A percentile compares a stretch with the other conserved stretches of the same genome.
Conservation (phyloP, 768 basidiomycete genomes). For the Leccinum variicolor region DNA sequence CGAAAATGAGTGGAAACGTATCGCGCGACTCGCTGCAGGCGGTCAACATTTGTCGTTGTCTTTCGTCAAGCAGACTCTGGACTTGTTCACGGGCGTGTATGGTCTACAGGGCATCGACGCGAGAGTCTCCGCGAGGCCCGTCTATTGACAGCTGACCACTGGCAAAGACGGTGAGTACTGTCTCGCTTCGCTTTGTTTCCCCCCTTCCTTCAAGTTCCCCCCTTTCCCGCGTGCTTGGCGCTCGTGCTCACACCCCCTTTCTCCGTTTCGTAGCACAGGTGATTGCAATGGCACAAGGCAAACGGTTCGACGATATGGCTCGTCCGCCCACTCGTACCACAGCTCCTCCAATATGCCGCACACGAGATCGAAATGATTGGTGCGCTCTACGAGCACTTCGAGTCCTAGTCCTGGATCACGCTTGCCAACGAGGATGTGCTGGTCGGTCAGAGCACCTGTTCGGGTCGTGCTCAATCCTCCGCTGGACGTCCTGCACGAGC, state of each 20-base stretch:
- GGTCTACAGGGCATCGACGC: slow-evolving; percentile 35
- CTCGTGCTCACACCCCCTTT: background rate
- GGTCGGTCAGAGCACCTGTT: slow-evolving; percentile 27
- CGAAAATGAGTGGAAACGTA: slow-evolving; percentile 26
- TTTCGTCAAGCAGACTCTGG: slow-evolving; percentile 22
- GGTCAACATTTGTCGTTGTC: slow-evolving; percentile 22
- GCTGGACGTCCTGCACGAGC: slow-evolving; percentile 26
- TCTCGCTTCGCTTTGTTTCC: background rate
- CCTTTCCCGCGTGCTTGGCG: too few relatives aligned
- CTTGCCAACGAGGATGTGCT: slow-evolving; percentile 7
- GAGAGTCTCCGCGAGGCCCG: slow-evolving; percentile 27
- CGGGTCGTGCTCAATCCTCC: slow-evolving; percentile 21
- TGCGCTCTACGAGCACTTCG: slow-evolving; percentile 35
- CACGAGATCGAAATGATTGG: slow-evolving; percentile 40
- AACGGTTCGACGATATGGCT: slow-evolving; percentile 33
- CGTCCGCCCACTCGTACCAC: slow-evolving; percentile 32
- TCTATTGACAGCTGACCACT: slow-evolving; percentile 11
- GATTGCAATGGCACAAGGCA: slow-evolving; percentile 34
- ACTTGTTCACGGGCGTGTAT: slow-evolving; percentile 31
- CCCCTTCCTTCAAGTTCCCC: too few relatives aligned
- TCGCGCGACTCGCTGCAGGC: slow-evolving; percentile 23
- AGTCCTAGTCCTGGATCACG: slow-evolving; percentile 22
- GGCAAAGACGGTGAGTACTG: slow-evolving; percentile 34
- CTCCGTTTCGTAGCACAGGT: slow-evolving; percentile 27
- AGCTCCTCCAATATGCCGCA: slow-evolving; percentile 40